Base-by-base conservation (phyloP, 305 asterid species). In the Rubia occidens region DNA sequence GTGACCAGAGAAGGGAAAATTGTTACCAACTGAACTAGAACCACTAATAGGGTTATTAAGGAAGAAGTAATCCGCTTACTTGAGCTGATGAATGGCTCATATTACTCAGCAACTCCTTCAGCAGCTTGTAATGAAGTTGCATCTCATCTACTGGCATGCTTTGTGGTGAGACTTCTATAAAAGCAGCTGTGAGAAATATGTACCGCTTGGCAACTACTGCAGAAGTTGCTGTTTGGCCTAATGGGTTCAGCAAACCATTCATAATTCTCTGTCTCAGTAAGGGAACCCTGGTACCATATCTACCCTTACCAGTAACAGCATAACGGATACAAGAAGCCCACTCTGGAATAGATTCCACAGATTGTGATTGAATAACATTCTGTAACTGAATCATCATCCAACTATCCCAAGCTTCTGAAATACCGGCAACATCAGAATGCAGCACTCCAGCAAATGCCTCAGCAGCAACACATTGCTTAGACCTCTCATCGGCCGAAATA, bases 401-500 rank as follows among this genome's bases (percentile, higher is more conserved):
- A 85, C 83, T 82, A 74, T 95, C 96, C 98, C 97, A 95, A 63
- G 86, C 95, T 84, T 95, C 98, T 75, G 89, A 85, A 76, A 91
- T 84, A 70, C 94, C 97, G 54, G 68, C 64, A 64, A 88, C 92
- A 81, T 95, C 99, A 78, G 99, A 85, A 85, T 95, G 99, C 74
- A 95, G 85, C 70, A 87, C 85, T 70, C 99, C 99, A 56, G 98
- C 95, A 77, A 95, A 84, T 66, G 88, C 96, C 87, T 95, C 99
- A 68, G 99, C 99, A 47, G 99, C 99, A 80, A 95, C 99, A 83
- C 98, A 91, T 79, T 91, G 99, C 79, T 89, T 91, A 78, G 97
- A 82, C 78, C 98, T 89, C 87, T 91, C 99, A 78, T 85, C 82
- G 63, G 99, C 85, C 82, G 82, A 88, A 72, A 88, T 82, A 80